Evolutionary conservation across 352 stramenopile genomes (phyloP).

Genomic region (Aphanomyces astaci): DNA sequence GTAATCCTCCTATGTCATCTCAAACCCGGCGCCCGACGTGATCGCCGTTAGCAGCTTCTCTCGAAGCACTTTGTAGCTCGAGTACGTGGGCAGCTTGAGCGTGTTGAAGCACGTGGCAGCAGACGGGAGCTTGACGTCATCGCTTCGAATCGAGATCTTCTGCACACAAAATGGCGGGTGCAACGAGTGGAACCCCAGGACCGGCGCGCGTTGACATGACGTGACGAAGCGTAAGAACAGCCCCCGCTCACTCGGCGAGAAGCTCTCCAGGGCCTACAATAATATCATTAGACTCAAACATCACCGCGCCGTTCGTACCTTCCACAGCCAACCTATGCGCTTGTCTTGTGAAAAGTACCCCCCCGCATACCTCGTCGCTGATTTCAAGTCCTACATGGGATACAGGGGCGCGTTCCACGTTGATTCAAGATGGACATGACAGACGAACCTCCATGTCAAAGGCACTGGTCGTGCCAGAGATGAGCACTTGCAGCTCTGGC

Average conservation of each 20-base stretch:
- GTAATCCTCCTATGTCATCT: conserved; percentile 82
- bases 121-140: conserved; percentile 86
- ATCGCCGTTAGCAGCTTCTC: conserved; percentile 93
- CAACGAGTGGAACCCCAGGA: conserved; percentile 89
- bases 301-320: conserved; percentile 28
- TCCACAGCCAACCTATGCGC: conserved; percentile 60
- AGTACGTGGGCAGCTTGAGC: conserved; percentile 96
- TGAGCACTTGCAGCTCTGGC: conserved; percentile 93
- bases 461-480: conserved; percentile 63
- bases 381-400: conserved; percentile 66
- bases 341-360: conserved; percentile 90
- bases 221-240: conserved; percentile 93
- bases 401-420: not conserved
- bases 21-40: conserved; percentile 91
- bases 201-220: conserved; percentile 91
- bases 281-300: not conserved
- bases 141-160: conserved; percentile 46
- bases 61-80: conserved; percentile 87
- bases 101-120: conserved; percentile 97
- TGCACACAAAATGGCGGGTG: conserved; percentile 92
- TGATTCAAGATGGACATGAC: not conserved
- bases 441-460: conserved; percentile 35
- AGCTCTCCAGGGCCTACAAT: conserved; percentile 38
- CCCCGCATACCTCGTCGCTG: conserved; percentile 84
- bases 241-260: conserved; percentile 79